Evolutionary conservation across 2,329 filamentous ascomycete genomes (phyloP).

Genomic region (Talaromyces sp.): DNA sequence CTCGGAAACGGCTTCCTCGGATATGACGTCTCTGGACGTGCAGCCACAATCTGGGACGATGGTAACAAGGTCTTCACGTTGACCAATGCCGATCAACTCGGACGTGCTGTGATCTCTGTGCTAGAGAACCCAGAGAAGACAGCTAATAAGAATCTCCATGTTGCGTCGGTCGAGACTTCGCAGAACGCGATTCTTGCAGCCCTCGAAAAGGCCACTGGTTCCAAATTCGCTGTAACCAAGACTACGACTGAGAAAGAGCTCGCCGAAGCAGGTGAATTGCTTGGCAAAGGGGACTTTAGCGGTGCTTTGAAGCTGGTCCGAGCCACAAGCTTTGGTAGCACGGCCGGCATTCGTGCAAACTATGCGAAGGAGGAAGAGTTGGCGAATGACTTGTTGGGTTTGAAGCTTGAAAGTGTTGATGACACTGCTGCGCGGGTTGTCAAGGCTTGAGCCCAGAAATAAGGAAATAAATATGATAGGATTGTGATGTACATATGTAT

Average conservation of each 20-base stretch:
- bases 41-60: slow-evolving; percentile 53
- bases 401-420: slow-evolving; percentile 18
- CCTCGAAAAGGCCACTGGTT: slow-evolving; percentile 50
- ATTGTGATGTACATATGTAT: too few species aligned
- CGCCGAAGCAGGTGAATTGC: slow-evolving; percentile 15
- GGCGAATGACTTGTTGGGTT: slow-evolving; percentile 19
- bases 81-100: slow-evolving; percentile 51
- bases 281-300: slow-evolving; percentile 19
- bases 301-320: slow-evolving; percentile 21
- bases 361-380: slow-evolving; percentile 20
- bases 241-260: slow-evolving; percentile 25
- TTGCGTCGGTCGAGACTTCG: slow-evolving; percentile 54
- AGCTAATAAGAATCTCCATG: slow-evolving; percentile 54
- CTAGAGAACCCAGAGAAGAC: slow-evolving; percentile 49
- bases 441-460: not conserved
- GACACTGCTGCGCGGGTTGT: slow-evolving; percentile 16
- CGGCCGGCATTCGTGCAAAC: slow-evolving; percentile 17
- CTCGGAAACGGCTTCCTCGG: slow-evolving; percentile 49
- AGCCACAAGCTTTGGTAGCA: slow-evolving; percentile 18
- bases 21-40: slow-evolving; percentile 47
- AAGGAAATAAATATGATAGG: too few species aligned
- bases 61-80: slow-evolving; percentile 51
- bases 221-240: slow-evolving; percentile 47
- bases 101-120: slow-evolving; percentile 48
- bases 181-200: slow-evolving; percentile 55